Percentiles rank a stretch among this genome's conserved stretches.
Conservation (phyloP, 2,329 filamentous ascomycete genomes). For the Aspergillus persii region DNA sequence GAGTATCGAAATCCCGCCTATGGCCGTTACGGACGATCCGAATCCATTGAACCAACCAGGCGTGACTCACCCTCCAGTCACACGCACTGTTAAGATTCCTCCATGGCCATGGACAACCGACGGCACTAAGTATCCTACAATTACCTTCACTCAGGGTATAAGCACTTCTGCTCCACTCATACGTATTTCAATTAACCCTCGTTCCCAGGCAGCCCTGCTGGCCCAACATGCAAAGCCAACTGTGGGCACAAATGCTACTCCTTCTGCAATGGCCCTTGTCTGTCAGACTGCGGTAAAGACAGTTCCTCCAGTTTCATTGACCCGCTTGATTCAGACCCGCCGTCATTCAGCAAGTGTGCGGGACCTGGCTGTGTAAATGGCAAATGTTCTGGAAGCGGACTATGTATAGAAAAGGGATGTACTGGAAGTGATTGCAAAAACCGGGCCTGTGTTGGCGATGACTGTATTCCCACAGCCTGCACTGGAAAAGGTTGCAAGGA, state of each 20-base stretch:
- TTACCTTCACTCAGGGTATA: no score
- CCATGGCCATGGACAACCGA: constrained; percentile 17
- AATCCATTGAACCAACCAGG: neutral
- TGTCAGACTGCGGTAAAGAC: constrained; percentile 1
- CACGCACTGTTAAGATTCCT: constrained; percentile 13
- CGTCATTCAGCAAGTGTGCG: constrained; percentile 10
- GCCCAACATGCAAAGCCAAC: constrained; percentile 13
- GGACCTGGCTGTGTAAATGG: constrained; percentile 12
- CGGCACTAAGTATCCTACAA: neutral
- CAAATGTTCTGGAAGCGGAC: neutral
- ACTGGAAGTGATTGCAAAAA: constrained; percentile 11
- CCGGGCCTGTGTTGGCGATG: constrained; percentile 6
- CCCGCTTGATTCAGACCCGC: constrained; percentile 12
- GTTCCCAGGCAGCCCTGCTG: constrained; percentile 7
- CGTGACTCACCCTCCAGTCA: neutral
- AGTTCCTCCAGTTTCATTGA: constrained; percentile 9
- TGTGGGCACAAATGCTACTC: constrained; percentile 12
- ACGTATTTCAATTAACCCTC: no score
- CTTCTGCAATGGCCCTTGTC: constrained; percentile 13
- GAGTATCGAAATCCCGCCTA: constrained; percentile 10
- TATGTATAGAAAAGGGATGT: constrained; percentile 12
- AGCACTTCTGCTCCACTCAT: no score
- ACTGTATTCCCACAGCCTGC: constrained; percentile 13
- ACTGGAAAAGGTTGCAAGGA: constrained; percentile 6
- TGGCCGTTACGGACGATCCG: constrained; percentile 4